Evolutionary conservation across 768 basidiomycete species (phyloP).

Genomic region (Lactarius quietus): DNA sequence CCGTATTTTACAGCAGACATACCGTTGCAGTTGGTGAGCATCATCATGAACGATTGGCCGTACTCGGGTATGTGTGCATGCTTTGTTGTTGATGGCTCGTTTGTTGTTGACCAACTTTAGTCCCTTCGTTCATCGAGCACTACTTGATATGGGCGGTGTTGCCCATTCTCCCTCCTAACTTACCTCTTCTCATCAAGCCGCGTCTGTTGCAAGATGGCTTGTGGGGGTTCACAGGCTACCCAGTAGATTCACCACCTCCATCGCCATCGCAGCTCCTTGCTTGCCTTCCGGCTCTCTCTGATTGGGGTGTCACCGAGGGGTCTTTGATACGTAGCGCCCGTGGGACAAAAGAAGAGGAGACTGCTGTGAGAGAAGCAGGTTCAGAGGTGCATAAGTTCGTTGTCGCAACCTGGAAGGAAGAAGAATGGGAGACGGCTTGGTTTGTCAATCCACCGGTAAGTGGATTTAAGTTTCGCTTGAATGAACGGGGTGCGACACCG

Average conservation of each 20-base stretch:
- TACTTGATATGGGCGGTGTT: constrained; percentile 73
- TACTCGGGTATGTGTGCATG: constrained; percentile 58
- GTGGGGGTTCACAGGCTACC: constrained; percentile 74
- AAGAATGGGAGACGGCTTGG: constrained; percentile 88
- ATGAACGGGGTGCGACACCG: not conserved
- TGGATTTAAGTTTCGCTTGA: constrained; percentile 13
- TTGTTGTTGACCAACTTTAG: constrained; percentile 31
- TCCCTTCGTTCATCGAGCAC: constrained; percentile 72
- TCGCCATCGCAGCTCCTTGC: constrained; percentile 55
- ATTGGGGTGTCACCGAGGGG: constrained; percentile 68
- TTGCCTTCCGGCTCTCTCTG: constrained; percentile 59
- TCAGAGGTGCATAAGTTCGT: constrained; percentile 62
- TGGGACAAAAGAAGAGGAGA: constrained; percentile 52
- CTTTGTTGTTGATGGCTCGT: not conserved
- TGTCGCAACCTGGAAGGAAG: constrained; percentile 60
- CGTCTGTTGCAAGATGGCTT: constrained; percentile 73
- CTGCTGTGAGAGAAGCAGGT: constrained; percentile 48
- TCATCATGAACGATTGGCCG: constrained; percentile 85
- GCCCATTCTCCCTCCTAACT: constrained; percentile 60
- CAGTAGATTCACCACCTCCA: constrained; percentile 44
- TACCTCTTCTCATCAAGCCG: constrained; percentile 48
- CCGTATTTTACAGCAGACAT: constrained; percentile 66
- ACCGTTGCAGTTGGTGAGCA: constrained; percentile 55
- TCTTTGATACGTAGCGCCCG: constrained; percentile 51
- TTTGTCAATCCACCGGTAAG: constrained; percentile 85